Evolutionary conservation across 768 basidiomycete species (phyloP).

Genomic region (Hericium coralloides): DNA sequence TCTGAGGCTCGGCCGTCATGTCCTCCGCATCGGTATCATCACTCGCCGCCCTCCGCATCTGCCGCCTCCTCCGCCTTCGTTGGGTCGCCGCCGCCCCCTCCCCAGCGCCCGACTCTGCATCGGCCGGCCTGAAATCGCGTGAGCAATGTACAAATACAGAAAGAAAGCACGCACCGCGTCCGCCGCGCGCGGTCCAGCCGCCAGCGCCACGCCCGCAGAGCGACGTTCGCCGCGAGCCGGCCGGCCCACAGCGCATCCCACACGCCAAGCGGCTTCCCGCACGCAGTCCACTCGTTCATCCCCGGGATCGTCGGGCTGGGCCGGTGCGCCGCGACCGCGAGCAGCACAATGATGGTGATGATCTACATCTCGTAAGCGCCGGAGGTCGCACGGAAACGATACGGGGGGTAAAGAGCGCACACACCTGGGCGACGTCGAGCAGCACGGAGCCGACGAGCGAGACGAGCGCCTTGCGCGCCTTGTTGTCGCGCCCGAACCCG

Average conservation of each 20-base stretch:
- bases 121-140: background rate
- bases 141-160: background rate
- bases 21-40: no score
- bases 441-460: constrained; percentile 41
- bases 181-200: constrained; percentile 18
- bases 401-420: constrained; percentile 5
- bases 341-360: constrained; percentile 38
- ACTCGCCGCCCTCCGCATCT: no score
- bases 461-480: constrained; percentile 43
- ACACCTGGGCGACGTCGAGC: constrained; percentile 48
- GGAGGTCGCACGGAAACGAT: background rate
- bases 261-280: constrained; percentile 52
- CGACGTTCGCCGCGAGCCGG: constrained; percentile 39
- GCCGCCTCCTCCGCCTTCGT: no score
- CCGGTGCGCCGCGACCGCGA: constrained; percentile 37
- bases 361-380: constrained; percentile 30
- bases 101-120: background rate
- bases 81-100: no score
- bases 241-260: constrained; percentile 63
- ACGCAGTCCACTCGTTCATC: constrained; percentile 52
- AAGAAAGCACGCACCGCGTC: background rate
- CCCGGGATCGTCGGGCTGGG: constrained; percentile 34
- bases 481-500: constrained; percentile 46
- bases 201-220: constrained; percentile 51
- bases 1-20: background rate